Percentiles rank a stretch among this genome's conserved stretches.
Conservation (phyloP, 78 protist species). For the Guillardia theta region DNA sequence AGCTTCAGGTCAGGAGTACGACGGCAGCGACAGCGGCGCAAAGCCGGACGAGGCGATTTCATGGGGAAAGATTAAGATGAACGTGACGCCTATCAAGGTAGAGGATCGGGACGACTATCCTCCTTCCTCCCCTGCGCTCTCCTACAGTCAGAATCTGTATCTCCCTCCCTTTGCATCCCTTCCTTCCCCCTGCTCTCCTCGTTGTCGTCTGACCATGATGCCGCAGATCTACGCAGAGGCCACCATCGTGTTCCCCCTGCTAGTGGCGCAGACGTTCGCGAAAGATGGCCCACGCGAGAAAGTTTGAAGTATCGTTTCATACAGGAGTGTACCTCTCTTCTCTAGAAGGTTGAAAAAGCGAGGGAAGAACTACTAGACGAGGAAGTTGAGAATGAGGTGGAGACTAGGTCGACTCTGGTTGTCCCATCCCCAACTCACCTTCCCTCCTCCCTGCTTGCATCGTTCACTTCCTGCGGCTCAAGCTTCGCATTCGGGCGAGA, state of each 20-base stretch:
- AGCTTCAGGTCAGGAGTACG: conserved; percentile 70
- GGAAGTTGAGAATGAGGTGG: no score
- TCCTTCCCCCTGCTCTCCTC: background rate
- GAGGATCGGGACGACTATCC: background rate
- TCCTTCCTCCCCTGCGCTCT: background rate
- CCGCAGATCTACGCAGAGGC: background rate
- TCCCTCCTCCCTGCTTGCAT: no score
- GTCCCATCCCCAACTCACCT: no score
- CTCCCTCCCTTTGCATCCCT: background rate
- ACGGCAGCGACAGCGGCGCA: conserved; percentile 97
- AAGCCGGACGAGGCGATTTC: conserved; percentile 98
- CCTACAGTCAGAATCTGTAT: background rate
- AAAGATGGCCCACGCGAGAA: background rate
- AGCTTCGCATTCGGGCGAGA: no score
- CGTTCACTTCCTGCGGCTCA: no score
- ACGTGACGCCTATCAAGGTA: conserved; percentile 93
- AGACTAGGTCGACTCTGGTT: no score
- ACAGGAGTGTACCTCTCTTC: no score
- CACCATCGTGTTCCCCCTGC: background rate
- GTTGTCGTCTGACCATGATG: background rate
- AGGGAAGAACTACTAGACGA: no score
- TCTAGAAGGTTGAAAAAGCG: no score
- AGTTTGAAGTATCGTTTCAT: no score
- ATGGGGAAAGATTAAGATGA: conserved; percentile 96
- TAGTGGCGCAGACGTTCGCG: background rate